Percentiles rank a stretch among this genome's conserved stretches.
Conservation (phyloP, 495 filamentous ascomycete species). For the Neurospora pannonica region DNA sequence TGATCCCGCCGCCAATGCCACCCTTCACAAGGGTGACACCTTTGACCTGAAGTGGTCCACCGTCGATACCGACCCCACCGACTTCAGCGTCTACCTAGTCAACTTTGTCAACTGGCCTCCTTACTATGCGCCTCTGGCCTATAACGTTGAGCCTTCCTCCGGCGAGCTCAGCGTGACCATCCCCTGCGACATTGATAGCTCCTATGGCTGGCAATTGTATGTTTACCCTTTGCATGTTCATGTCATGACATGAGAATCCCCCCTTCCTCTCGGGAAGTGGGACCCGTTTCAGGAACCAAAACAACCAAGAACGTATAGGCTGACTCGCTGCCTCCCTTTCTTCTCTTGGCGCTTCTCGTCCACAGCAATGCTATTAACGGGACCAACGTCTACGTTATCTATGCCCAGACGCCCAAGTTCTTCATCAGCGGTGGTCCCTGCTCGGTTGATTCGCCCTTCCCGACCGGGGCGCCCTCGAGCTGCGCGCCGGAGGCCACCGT, state of each 20-base stretch:
- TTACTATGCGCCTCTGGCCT: slow-evolving; percentile 29
- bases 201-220: slow-evolving; percentile 37
- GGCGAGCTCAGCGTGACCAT: slow-evolving; percentile 26
- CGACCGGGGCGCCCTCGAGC: slow-evolving; percentile 3
- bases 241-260: neutral
- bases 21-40: slow-evolving; percentile 28
- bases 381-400: slow-evolving; percentile 41
- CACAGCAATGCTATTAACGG: slow-evolving; percentile 38
- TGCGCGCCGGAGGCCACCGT: slow-evolving; percentile 18
- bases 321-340: neutral
- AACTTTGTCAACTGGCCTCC: slow-evolving; percentile 44
- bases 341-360: neutral
- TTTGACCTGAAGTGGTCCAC: slow-evolving; percentile 29
- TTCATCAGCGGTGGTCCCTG: slow-evolving; percentile 19
- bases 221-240: neutral
- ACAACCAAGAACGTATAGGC: neutral
- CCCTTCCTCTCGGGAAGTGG: neutral
- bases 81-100: slow-evolving; percentile 37
- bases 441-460: slow-evolving; percentile 6
- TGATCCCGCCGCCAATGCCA: slow-evolving; percentile 19
- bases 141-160: slow-evolving; percentile 23
- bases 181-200: slow-evolving; percentile 30
- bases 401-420: slow-evolving; percentile 36
- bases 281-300: neutral
- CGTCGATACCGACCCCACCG: slow-evolving; percentile 37